Evolutionary conservation across 148 eudicot genomes (phyloP).

Genomic region (Chenopodium berlandieri): DNA sequence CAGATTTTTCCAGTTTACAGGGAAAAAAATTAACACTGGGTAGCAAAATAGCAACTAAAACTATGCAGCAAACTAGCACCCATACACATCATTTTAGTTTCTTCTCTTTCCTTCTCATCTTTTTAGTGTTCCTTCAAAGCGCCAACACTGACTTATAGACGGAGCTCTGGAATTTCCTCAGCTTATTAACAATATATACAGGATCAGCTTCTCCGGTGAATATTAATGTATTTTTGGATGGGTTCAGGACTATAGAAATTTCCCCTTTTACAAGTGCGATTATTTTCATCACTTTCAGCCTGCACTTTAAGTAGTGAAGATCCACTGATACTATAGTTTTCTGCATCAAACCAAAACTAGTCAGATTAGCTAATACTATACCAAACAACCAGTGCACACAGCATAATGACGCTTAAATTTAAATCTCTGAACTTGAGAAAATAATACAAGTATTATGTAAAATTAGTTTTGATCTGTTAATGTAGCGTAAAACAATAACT

Average conservation of each 20-base stretch:
- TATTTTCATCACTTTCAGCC: conserved; percentile 15
- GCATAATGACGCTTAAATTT: too few relatives aligned
- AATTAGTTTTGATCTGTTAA: too few relatives aligned
- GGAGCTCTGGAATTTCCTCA: conserved; percentile 2
- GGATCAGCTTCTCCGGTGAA: background rate
- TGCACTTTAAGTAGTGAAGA: background rate
- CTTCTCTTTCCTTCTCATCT: background rate
- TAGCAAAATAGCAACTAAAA: background rate
- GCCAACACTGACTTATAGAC: background rate
- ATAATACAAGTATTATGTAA: too few relatives aligned
- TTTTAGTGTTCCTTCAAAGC: background rate
- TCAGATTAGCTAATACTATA: background rate
- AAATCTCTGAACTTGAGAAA: too few relatives aligned
- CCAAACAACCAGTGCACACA: too few relatives aligned
- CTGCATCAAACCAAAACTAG: conserved; percentile 19
- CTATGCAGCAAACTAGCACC: background rate
- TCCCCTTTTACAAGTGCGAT: background rate
- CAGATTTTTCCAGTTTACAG: background rate
- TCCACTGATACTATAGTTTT: conserved; percentile 17
- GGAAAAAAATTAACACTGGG: background rate
- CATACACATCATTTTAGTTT: too few relatives aligned
- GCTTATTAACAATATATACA: background rate
- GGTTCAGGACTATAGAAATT: background rate
- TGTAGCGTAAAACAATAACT: too few relatives aligned
- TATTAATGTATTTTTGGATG: conserved; percentile 1